phyloP scores from a whole-genome alignment of 768 basidiomycete species.

The Coprinellus micaceus region DNA sequence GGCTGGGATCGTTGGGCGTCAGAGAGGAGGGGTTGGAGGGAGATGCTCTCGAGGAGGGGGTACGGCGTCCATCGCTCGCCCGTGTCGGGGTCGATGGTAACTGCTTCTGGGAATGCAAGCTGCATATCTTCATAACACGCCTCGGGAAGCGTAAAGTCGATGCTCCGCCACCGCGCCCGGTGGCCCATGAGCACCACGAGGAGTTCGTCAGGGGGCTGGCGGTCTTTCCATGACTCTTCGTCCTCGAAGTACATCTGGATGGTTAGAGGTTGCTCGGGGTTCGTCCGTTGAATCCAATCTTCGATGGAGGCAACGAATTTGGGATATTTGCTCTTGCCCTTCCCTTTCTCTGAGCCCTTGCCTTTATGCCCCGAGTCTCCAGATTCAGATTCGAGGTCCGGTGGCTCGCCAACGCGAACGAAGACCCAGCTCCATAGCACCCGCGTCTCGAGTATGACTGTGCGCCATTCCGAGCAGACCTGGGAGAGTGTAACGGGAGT shows the following conservation, averaged over 20 bases:
- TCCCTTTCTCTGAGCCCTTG: too few species aligned
- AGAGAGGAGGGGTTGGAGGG: constrained; percentile 16
- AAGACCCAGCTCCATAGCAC: constrained; percentile 11
- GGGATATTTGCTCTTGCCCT: background rate
- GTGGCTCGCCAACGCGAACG: constrained; percentile 3
- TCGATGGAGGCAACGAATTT: constrained; percentile 10
- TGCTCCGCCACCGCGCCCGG: constrained; percentile 13
- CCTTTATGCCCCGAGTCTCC: too few species aligned
- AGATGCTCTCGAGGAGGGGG: constrained; percentile 11
- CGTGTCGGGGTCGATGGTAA: too few species aligned
- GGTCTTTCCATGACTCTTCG: constrained; percentile 15
- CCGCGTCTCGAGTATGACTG: constrained; percentile 4
- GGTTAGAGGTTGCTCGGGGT: constrained; percentile 10
- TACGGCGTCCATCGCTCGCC: too few species aligned
- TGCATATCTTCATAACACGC: constrained; percentile 12
- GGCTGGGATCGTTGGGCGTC: constrained; percentile 13
- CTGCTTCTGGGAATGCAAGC: background rate
- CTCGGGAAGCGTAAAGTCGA: constrained; percentile 19
- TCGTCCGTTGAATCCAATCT: constrained; percentile 12
- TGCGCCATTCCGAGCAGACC: constrained; percentile 10
- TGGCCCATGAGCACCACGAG: constrained; percentile 9
- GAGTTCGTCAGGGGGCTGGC: constrained; percentile 12
- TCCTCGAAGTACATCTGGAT: constrained; percentile 16
- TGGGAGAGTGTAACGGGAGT: constrained; percentile 10
- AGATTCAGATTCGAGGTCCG: too few species aligned